Evolutionary conservation across 179 eudicot genomes (phyloP).

Genomic region (Silene coronaria): DNA sequence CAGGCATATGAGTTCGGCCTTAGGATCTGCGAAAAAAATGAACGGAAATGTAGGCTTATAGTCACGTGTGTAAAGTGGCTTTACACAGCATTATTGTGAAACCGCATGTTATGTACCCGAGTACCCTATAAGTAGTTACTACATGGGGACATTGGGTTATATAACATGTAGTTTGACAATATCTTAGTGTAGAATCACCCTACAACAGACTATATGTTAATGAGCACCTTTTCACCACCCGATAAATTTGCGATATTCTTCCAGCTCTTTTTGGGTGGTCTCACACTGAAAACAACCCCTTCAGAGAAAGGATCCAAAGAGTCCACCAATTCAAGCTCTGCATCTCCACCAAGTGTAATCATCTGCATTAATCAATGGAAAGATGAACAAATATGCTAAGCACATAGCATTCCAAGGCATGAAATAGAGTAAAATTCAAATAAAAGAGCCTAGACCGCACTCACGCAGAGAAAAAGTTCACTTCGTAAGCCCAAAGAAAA

Average conservation of each 20-base stretch:
- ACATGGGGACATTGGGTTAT: too few relatives aligned
- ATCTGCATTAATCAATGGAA: conserved; percentile 43
- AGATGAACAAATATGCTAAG: conserved; percentile 1
- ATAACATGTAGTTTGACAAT: too few relatives aligned
- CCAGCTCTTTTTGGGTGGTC: conserved; percentile 99
- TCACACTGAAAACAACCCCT: conserved; percentile 95
- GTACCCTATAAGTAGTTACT: too few relatives aligned
- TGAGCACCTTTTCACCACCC: conserved; percentile 92
- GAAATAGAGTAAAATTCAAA: background rate
- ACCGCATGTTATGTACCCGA: too few relatives aligned
- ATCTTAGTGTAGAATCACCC: too few relatives aligned
- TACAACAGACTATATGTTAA: background rate
- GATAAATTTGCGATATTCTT: conserved; percentile 92
- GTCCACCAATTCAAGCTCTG: conserved; percentile 92
- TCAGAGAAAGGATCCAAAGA: conserved; percentile 97
- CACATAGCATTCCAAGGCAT: background rate
- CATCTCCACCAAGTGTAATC: conserved; percentile 99
- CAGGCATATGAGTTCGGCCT: conserved; percentile 1
- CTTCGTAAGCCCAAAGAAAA: too few relatives aligned
- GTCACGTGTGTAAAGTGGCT: too few relatives aligned
- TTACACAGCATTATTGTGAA: too few relatives aligned
- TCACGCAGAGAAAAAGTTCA: background rate
- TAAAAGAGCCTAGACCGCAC: background rate
- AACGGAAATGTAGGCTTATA: background rate
- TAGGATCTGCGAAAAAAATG: background rate